These are phyloP conservation scores for Chimonanthus praecox DNA, from an alignment of 164 flowering plant genomes.

Conservation along the genomic window DNA sequence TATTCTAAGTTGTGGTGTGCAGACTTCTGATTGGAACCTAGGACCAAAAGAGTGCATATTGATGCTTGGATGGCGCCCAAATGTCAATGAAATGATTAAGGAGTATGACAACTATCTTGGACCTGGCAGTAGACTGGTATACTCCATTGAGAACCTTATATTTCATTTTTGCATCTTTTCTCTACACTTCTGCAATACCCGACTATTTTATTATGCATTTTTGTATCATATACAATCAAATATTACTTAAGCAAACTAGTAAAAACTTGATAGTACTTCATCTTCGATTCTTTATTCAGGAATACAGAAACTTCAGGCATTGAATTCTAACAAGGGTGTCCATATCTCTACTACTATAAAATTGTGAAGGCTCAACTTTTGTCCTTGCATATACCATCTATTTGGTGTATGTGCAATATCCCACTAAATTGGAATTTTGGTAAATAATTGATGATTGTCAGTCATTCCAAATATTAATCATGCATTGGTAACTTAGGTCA, in stretches of 20 bases:
- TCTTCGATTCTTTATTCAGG: background rate
- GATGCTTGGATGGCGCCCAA: conserved; percentile 94
- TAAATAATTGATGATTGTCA: too few relatives aligned
- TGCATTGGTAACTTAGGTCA: too few relatives aligned
- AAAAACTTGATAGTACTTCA: background rate
- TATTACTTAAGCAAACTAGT: background rate
- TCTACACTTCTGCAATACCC: background rate
- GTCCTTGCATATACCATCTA: too few relatives aligned
- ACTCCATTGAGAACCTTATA: conserved; percentile 3
- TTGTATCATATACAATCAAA: background rate
- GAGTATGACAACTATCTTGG: conserved; percentile 98
- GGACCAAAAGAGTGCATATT: conserved; percentile 90
- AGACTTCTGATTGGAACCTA: conserved; percentile 66
- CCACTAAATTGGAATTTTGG: too few relatives aligned
- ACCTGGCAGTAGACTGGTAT: conserved; percentile 90
- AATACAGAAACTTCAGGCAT: background rate
- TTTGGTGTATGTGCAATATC: too few relatives aligned
- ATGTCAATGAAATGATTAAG: conserved; percentile 81
- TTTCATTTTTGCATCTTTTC: background rate
- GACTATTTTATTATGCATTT: background rate
- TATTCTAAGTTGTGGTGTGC: conserved; percentile 13
- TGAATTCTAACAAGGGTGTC: background rate
- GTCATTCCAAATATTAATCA: too few relatives aligned
- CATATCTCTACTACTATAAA: background rate
- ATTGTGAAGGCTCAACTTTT: background rate